Conservation (phyloP, 2,329 filamentous ascomycete genomes). For the Cylindrodendrum hubeiense region DNA sequence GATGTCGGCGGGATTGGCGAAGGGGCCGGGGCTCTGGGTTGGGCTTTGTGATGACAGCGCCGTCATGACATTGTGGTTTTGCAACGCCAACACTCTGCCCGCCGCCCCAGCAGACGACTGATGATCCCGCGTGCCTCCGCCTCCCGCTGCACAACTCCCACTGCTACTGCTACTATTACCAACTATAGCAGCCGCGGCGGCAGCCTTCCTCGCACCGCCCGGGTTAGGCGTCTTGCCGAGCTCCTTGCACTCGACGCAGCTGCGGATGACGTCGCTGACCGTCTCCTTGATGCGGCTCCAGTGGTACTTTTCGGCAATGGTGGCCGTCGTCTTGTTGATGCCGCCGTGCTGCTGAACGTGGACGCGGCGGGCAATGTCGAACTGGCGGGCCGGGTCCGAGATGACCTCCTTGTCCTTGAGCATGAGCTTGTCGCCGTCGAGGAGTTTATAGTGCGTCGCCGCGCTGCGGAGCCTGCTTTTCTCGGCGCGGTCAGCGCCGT, state of each 20-base stretch:
- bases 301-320: slow-evolving; percentile 93
- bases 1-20: slow-evolving; percentile 63
- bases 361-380: slow-evolving; percentile 84
- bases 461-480: slow-evolving; percentile 95
- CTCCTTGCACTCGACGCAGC: slow-evolving; percentile 91
- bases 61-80: slow-evolving; percentile 45
- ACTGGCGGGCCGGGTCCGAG: slow-evolving; percentile 88
- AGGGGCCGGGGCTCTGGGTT: slow-evolving; percentile 51
- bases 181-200: slow-evolving; percentile 6
- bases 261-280: slow-evolving; percentile 92
- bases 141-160: slow-evolving; percentile 11
- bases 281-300: slow-evolving; percentile 99
- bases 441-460: slow-evolving; percentile 93
- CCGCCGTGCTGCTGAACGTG: slow-evolving; percentile 86
- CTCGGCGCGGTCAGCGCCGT: slow-evolving; percentile 92
- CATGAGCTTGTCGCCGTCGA: slow-evolving; percentile 85
- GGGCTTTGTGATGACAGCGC: slow-evolving; percentile 42
- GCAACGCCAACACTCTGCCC: slow-evolving; percentile 45
- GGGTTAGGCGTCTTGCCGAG: slow-evolving; percentile 67
- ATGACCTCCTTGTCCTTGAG: slow-evolving; percentile 98
- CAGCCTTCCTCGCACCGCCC: slow-evolving; percentile 41
- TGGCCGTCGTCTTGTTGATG: slow-evolving; percentile 98
- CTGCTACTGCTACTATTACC: slow-evolving; percentile 17
- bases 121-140: slow-evolving; percentile 22
- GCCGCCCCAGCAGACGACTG: slow-evolving; percentile 32